Percentiles rank a stretch among this genome's conserved stretches.
These are phyloP conservation scores for Flaveria trinervia DNA, from an alignment of 129 eudicot species.

Conservation along the genomic window DNA sequence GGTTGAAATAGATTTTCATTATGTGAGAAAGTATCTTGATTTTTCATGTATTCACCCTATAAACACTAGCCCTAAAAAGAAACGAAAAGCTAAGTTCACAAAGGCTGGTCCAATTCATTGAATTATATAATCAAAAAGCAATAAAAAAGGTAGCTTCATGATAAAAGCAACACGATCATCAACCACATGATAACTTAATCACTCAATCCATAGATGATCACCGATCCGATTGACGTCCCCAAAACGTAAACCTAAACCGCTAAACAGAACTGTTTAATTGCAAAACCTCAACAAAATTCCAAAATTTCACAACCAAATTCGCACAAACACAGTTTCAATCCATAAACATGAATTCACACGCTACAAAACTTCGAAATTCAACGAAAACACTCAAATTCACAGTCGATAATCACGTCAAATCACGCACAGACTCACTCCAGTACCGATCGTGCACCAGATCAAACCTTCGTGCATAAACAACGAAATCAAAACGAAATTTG, in stretches of 20 bases:
- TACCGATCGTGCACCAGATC: constrained; percentile 3
- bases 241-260: constrained; percentile 16
- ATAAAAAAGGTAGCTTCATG: constrained; percentile 29
- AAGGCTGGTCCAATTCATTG: constrained; percentile 4
- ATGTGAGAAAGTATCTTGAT: not conserved
- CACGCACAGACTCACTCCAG: constrained; percentile 9
- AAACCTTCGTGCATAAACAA: not conserved
- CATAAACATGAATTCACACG: constrained; percentile 12
- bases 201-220: constrained; percentile 11
- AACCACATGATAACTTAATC: constrained; percentile 9
- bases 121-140: constrained; percentile 15
- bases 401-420: not conserved
- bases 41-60: not conserved
- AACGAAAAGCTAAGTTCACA: not conserved
- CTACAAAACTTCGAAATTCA: constrained; percentile 10
- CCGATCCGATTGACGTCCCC: constrained; percentile 12
- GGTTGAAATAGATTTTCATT: not conserved
- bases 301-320: constrained; percentile 10
- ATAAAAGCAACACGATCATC: constrained; percentile 27
- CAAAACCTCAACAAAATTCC: constrained; percentile 16
- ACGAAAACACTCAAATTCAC: not conserved
- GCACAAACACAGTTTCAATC: constrained; percentile 20
- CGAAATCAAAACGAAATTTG: not conserved
- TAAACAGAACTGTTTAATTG: not conserved
- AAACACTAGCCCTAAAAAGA: constrained; percentile 17